Evolutionary conservation across 1,139 yeast species (phyloP).

Genomic region (Kurtzmaniella natalensis): DNA sequence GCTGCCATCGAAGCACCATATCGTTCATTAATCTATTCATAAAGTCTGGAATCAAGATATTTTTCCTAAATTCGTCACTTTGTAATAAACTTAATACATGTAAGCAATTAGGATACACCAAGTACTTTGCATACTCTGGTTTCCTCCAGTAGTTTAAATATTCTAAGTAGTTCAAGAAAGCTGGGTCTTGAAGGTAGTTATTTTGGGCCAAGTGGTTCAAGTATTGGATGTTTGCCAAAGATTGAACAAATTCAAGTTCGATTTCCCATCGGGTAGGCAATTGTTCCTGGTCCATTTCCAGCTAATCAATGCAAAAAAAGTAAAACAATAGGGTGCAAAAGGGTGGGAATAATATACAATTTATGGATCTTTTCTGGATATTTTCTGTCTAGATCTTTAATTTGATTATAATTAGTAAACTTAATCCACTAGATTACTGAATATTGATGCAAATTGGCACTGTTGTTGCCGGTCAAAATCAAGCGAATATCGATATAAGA

Average conservation of each 20-base stretch:
- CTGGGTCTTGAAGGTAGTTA: constrained; percentile 56
- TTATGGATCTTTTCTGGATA: too few species aligned
- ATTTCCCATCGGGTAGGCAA: constrained; percentile 78
- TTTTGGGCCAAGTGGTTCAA: constrained; percentile 72
- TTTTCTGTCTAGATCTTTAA: too few species aligned
- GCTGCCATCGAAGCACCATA: constrained; percentile 72
- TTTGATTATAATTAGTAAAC: too few species aligned
- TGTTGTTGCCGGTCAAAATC: too few species aligned
- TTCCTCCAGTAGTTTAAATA: constrained; percentile 73
- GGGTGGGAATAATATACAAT: too few species aligned
- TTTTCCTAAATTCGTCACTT: constrained; percentile 51
- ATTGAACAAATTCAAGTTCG: constrained; percentile 78
- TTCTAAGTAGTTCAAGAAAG: constrained; percentile 58
- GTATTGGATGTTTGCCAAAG: constrained; percentile 76
- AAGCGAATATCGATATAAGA: too few species aligned
- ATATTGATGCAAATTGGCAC: too few species aligned
- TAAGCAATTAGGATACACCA: constrained; percentile 72
- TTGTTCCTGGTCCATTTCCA: constrained; percentile 18
- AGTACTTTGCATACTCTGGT: constrained; percentile 60
- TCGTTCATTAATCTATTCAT: constrained; percentile 64
- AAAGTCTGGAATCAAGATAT: constrained; percentile 52
- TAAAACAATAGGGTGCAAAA: too few species aligned
- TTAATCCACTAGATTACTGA: too few species aligned
- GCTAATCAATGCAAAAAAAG: too few species aligned
- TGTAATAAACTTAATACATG: constrained; percentile 60